Evolutionary conservation across 2,329 filamentous ascomycete genomes (phyloP).

Genomic region (Aspergillus sp.): DNA sequence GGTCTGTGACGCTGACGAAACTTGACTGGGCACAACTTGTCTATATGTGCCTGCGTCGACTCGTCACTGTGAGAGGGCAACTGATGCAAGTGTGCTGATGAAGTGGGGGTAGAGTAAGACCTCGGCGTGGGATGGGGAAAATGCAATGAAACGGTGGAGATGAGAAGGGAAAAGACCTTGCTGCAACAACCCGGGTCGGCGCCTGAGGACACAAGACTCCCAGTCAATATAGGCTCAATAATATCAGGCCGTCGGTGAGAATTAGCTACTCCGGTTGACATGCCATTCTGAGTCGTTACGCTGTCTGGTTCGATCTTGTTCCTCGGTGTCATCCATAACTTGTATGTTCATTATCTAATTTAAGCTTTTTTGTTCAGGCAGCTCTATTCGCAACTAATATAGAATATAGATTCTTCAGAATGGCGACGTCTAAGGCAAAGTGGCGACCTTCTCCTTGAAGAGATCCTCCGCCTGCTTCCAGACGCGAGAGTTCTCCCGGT

Average conservation of each 20-base stretch:
- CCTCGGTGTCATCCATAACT: neutral
- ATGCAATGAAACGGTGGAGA: slow-evolving; percentile 9
- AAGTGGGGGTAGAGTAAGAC: slow-evolving; percentile 8
- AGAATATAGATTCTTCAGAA: neutral
- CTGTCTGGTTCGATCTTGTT: neutral
- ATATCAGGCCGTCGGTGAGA: neutral
- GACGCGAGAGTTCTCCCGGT: slow-evolving; percentile 71
- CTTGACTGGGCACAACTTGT: neutral
- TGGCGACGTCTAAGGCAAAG: slow-evolving; percentile 56
- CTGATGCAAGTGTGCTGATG: neutral
- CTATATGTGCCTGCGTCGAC: neutral
- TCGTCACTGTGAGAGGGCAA: neutral
- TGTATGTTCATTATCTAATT: slow-evolving; percentile 8
- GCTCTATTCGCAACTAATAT: slow-evolving; percentile 5
- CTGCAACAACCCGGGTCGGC: neutral
- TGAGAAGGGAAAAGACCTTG: neutral
- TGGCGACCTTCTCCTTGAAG: slow-evolving; percentile 79
- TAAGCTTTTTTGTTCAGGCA: slow-evolving; percentile 1
- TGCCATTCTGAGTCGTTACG: neutral
- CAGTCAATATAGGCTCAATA: neutral
- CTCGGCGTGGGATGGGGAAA: slow-evolving; percentile 7
- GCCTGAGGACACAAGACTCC: neutral
- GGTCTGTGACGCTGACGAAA: neutral
- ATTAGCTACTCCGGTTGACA: neutral
- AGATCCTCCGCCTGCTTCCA: slow-evolving; percentile 85